A percentile compares a stretch with the other conserved stretches of the same genome.
phyloP scores from a whole-genome alignment of 2,329 filamentous ascomycete species.

The Cordyceps farinosa region DNA sequence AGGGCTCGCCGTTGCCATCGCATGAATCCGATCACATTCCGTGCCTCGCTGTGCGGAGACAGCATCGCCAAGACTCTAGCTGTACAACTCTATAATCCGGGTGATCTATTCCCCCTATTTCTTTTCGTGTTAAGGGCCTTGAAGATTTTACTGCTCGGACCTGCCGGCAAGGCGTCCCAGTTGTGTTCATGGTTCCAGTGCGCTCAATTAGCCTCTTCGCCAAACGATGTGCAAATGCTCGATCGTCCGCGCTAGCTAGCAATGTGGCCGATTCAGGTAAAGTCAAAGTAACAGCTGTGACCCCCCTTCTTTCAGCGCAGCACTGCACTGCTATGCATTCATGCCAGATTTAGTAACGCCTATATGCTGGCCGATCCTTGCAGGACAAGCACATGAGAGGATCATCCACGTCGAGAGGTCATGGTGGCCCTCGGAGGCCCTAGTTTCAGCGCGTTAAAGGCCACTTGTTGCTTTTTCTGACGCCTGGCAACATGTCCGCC shows the following conservation, averaged over 20 bases:
- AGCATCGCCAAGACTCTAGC: neutral
- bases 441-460: neutral
- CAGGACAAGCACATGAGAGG: neutral
- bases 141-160: neutral
- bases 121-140: neutral
- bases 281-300: neutral
- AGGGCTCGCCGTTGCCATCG: neutral
- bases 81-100: neutral
- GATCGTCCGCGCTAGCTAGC: slow-evolving; percentile 7
- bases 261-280: slow-evolving; percentile 4
- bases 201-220: neutral
- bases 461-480: neutral
- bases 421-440: neutral
- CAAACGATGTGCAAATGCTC: neutral
- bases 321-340: neutral
- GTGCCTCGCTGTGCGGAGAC: neutral
- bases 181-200: neutral
- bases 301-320: neutral
- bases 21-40: neutral
- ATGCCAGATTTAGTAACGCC: slow-evolving; percentile 8
- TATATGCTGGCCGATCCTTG: neutral
- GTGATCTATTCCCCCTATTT: neutral
- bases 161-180: neutral
- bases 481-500: neutral
- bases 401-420: neutral